Conservation (phyloP, 768 basidiomycete genomes). For the Termitomyces sp. region DNA sequence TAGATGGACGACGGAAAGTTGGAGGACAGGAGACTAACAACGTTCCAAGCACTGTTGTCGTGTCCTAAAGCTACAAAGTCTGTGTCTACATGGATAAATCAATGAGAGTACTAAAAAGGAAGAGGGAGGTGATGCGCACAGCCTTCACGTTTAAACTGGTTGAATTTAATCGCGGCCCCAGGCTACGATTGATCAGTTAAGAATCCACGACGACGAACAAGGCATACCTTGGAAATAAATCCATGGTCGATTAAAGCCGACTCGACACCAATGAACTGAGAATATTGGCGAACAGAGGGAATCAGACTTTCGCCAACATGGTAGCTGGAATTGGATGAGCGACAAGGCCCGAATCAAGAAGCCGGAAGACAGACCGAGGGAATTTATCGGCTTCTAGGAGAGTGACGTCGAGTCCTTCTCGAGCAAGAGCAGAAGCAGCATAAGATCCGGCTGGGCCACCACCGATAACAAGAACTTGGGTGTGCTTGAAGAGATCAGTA, state of each 20-base stretch:
- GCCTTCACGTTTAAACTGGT: slow-evolving; percentile 62
- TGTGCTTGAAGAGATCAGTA: slow-evolving; percentile 26
- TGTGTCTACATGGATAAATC: slow-evolving; percentile 37
- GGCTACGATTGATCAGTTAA: slow-evolving; percentile 31
- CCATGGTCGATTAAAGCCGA: slow-evolving; percentile 45
- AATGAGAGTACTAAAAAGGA: neutral
- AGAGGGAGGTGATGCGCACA: slow-evolving; percentile 34
- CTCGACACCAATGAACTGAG: slow-evolving; percentile 57
- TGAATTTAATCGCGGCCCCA: slow-evolving; percentile 62
- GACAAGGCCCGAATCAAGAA: neutral
- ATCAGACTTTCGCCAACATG: slow-evolving; percentile 61
- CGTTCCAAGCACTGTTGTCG: slow-evolving; percentile 59
- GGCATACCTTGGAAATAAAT: slow-evolving; percentile 47
- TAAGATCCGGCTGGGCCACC: slow-evolving; percentile 59
- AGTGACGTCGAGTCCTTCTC: slow-evolving; percentile 53
- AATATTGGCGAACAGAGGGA: slow-evolving; percentile 56
- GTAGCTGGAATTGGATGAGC: slow-evolving; percentile 32
- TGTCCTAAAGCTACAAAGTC: slow-evolving; percentile 54
- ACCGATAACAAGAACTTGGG: slow-evolving; percentile 43
- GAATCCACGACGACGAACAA: neutral
- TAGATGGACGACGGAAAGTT: neutral
- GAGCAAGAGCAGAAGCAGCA: slow-evolving; percentile 50
- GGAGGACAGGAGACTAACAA: slow-evolving; percentile 36
- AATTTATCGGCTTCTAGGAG: slow-evolving; percentile 53
- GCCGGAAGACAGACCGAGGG: slow-evolving; percentile 33